These are phyloP conservation scores for Tetradesmus obliquus DNA, from an alignment of 139 green algal species.

Conservation along the genomic window DNA sequence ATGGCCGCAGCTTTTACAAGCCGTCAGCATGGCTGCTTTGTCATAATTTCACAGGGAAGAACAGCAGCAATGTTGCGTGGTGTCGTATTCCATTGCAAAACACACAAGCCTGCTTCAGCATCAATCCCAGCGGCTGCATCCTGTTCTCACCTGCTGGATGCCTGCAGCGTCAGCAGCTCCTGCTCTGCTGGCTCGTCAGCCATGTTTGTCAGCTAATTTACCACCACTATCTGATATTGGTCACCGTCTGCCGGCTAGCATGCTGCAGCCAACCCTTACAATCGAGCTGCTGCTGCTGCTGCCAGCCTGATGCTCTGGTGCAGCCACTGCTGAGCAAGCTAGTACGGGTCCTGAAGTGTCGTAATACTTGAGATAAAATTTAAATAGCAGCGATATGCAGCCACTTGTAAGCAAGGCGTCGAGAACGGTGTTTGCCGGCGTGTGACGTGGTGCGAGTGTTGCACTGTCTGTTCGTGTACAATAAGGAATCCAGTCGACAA, in stretches of 20 bases:
- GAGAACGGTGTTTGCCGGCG: no score
- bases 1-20: no score
- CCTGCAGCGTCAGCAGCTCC: constrained; percentile 28
- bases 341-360: no score
- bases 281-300: not conserved
- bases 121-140: not conserved
- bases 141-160: constrained; percentile 14
- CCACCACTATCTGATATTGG: not conserved
- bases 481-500: no score
- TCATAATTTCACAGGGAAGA: no score
- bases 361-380: no score
- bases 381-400: not conserved
- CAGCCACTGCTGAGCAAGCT: not conserved
- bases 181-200: constrained; percentile 26
- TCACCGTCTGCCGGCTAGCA: not conserved
- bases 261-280: not conserved
- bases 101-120: not conserved
- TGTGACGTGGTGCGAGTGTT: no score
- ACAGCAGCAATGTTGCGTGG: no score
- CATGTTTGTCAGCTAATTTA: not conserved
- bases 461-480: no score
- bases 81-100: not conserved
- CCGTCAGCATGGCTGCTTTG: no score
- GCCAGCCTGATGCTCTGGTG: not conserved
- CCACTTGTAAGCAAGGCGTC: not conserved